Base-by-base conservation (phyloP, 441 rosid genomes). In the Daphne laureola region DNA sequence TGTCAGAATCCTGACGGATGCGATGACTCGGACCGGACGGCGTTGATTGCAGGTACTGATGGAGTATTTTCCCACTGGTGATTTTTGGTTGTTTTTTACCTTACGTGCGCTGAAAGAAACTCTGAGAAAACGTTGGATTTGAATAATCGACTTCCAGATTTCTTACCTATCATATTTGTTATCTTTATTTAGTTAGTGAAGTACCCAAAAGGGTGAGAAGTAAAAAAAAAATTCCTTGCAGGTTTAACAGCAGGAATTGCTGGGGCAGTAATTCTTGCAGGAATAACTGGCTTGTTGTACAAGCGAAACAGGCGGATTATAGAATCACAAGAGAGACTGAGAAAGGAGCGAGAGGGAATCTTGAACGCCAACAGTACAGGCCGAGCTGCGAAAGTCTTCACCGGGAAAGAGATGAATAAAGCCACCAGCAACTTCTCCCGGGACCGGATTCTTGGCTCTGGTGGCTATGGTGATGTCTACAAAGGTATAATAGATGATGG, bases 401-500 rank as follows among this genome's bases (percentile, higher is more conserved):
- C 66, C 0, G 77, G 82, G 2, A 83, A 69, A 57, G 76, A 83
- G 35, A 70, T 83, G 12, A 70, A 57, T 55, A 76, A 67, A 62
- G 82, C 79, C 8, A 78, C 90, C 0, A 65, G 54, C 65, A 76
- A 66, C 64, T 80, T 80, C 61, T 73, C 86, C 8, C 58, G 38
- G 13, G 83, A 73, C 52, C 53, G 73, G n/a, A 73, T 80, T 5
- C 54, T 80, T 1, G 86, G 86, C 7, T 38, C 68, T 1, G 90
- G 84, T 2, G 86, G 86, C 35, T 83, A 64, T 12, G 90, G 86
- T 14, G 90, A 73, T 13, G 90, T 80, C 18, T 83, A 54, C 57
- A 79, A 60, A 55, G 83, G 83, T 55, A 51, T 68, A 35, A 76
- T 79, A 4, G 62, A 64, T 3, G 82, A 83, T 21, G 86, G 84